Evolutionary conservation across 2,329 filamentous ascomycete species (phyloP), one percentile per base, ranked within the genome.

Genomic region (Cladophialophora bantiana): DNA sequence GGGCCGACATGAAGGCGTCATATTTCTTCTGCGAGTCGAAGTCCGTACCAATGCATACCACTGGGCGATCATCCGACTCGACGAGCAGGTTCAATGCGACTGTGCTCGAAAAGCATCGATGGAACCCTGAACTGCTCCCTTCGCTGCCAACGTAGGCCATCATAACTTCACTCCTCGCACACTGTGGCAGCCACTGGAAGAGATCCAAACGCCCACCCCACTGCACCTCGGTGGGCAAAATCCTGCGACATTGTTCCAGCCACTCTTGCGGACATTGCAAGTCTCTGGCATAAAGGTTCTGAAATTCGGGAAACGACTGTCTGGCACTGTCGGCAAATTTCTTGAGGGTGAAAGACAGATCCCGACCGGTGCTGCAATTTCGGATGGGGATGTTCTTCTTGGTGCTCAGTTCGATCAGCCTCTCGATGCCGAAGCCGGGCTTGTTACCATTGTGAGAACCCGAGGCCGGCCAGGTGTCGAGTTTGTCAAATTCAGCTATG

Each of bases 121-220:
- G 76, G 55, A 78, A 78, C 6, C 76, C 76, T 18, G 75, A 77
- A 55, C 76, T 77, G 58, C 62, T 67, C 15, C 73, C 75, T 64
- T 75, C 73, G 52, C 75, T 77, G 2, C 77, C 77, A 38, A 78
- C 73, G 70, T 78, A 78, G 32, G 75, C 76, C 77, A 78, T 78
- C 72, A 78, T 74, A 31, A 78, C 77, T 60, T 78, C 77, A 59
- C 76, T 77, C 7, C 74, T 62, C 9, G 74, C 75, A 55, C 75
- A 76, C 31, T 73, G 73, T 20, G 77, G 76, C 18, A 78, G 67
- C 70, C 73, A 76, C 60, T 76, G 75, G 65, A 78, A 78, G 18
- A 78, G 67, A 58, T 78, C 76, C 53, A 78, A 68, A 12, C 74
- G 71, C 12, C 77, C 77, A 45, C 76, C 71, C 71, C 75, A 76